phyloP scores from a whole-genome alignment of 1,139 yeast genomes.

The Blastobotrys capitulatus region DNA sequence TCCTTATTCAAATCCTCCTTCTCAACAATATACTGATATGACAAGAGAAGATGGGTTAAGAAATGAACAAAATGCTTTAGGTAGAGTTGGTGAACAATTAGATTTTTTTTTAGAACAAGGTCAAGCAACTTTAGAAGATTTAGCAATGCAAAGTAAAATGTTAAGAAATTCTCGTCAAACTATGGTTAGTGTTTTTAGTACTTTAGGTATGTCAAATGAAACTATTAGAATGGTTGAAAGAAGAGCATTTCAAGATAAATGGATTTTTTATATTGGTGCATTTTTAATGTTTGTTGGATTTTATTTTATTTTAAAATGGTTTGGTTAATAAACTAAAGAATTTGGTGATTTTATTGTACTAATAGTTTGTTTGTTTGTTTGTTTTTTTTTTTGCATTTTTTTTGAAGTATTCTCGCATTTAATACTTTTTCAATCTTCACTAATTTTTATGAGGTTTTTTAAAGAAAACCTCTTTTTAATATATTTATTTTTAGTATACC shows the following conservation, averaged over 20 bases:
- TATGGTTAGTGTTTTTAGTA: conserved; percentile 63
- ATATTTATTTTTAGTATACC: too few species aligned
- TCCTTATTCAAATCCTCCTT: conserved; percentile 44
- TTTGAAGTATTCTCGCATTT: too few species aligned
- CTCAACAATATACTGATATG: conserved; percentile 20
- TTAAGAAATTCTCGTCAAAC: conserved; percentile 58
- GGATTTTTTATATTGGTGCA: conserved; percentile 78
- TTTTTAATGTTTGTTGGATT: conserved; percentile 58
- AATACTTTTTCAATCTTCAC: too few species aligned
- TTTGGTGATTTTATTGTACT: too few species aligned
- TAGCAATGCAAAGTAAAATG: conserved; percentile 77
- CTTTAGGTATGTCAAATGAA: conserved; percentile 81
- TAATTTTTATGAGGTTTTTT: too few species aligned
- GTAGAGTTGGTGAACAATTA: conserved; percentile 70
- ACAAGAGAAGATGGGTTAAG: conserved; percentile 56
- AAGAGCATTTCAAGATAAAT: conserved; percentile 84
- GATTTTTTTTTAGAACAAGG: conserved; percentile 93
- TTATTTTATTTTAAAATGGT: conserved; percentile 62
- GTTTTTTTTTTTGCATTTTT: too few species aligned
- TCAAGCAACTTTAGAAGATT: conserved; percentile 74
- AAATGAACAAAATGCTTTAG: conserved; percentile 60
- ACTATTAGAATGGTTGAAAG: conserved; percentile 79
- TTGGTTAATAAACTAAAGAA: too few species aligned
- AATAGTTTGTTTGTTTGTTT: too few species aligned
- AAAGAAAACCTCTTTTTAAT: too few species aligned